Conservation (phyloP, 2,329 filamentous ascomycete genomes). For the Sphaerostilbella broomeana region DNA sequence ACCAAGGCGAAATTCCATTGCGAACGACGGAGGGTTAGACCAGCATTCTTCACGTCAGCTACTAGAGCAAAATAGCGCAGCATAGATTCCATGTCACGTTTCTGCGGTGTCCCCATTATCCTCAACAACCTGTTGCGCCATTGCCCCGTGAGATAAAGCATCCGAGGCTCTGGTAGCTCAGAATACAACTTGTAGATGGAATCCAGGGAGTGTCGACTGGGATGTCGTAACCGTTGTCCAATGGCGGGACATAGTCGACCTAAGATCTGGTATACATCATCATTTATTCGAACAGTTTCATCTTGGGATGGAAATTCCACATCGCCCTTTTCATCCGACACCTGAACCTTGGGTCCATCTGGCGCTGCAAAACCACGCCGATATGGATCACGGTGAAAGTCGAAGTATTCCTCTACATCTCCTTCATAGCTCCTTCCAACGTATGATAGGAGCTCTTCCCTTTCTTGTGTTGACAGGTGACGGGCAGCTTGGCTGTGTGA, state of each 20-base stretch:
- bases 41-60: constrained; percentile 72
- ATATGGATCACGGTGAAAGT: constrained; percentile 47
- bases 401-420: constrained; percentile 47
- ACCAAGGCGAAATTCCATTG: constrained; percentile 85
- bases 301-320: constrained; percentile 38
- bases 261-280: constrained; percentile 31
- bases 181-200: constrained; percentile 44
- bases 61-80: constrained; percentile 76
- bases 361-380: constrained; percentile 46
- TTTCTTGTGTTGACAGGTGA: constrained; percentile 17
- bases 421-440: constrained; percentile 44
- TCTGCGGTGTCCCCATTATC: constrained; percentile 58
- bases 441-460: constrained; percentile 45
- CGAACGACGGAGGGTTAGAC: constrained; percentile 56
- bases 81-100: constrained; percentile 56
- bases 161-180: constrained; percentile 45
- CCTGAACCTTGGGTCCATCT: constrained; percentile 40
- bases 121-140: constrained; percentile 60
- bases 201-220: constrained; percentile 34
- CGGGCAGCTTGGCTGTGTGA: constrained; percentile 9
- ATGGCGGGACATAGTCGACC: constrained; percentile 37
- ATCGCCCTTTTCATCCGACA: constrained; percentile 48
- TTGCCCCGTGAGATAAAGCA: constrained; percentile 41
- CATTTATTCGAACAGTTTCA: constrained; percentile 31
- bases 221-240: constrained; percentile 35